Conservation (phyloP, 129 eudicot species). For the Arctium minus region DNA sequence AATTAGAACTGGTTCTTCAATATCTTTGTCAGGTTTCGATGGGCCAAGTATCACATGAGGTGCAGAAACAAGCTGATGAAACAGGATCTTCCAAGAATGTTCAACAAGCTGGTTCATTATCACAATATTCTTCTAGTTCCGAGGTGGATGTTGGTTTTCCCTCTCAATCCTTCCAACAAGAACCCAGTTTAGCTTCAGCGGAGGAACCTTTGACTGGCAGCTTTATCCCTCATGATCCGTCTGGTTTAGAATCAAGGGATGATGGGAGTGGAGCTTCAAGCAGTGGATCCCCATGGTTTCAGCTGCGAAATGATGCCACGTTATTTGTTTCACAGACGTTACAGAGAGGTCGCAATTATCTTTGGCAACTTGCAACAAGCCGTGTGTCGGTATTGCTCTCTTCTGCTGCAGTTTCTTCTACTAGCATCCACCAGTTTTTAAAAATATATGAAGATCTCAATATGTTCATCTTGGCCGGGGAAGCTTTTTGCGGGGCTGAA, state of each 20-base stretch:
- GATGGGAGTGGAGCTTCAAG: constrained; percentile 78
- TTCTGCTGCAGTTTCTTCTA: constrained; percentile 78
- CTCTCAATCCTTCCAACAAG: constrained; percentile 18
- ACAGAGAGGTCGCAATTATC: constrained; percentile 81
- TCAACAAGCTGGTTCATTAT: constrained; percentile 27
- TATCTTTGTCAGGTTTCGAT: constrained; percentile 35
- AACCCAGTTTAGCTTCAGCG: constrained; percentile 13
- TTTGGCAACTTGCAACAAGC: constrained; percentile 93
- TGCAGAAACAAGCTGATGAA: constrained; percentile 37
- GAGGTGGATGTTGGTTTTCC: constrained; percentile 28
- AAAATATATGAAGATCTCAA: constrained; percentile 86
- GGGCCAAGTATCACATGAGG: constrained; percentile 22
- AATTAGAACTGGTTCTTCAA: constrained; percentile 7
- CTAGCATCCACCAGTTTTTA: constrained; percentile 92
- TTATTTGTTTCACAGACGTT: constrained; percentile 66
- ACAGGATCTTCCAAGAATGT: constrained; percentile 19
- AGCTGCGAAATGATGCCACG: constrained; percentile 79
- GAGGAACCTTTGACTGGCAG: constrained; percentile 25
- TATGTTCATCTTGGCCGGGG: constrained; percentile 82
- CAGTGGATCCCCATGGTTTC: constrained; percentile 95
- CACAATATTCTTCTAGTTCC: constrained; percentile 15
- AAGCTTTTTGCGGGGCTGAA: constrained; percentile 82
- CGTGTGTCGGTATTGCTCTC: constrained; percentile 92
- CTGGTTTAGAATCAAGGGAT: constrained; percentile 49
- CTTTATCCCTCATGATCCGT: constrained; percentile 18